phyloP scores from a whole-genome alignment of 225 moss, liverwort and hornwort species.

The Sphagnum contortum region DNA sequence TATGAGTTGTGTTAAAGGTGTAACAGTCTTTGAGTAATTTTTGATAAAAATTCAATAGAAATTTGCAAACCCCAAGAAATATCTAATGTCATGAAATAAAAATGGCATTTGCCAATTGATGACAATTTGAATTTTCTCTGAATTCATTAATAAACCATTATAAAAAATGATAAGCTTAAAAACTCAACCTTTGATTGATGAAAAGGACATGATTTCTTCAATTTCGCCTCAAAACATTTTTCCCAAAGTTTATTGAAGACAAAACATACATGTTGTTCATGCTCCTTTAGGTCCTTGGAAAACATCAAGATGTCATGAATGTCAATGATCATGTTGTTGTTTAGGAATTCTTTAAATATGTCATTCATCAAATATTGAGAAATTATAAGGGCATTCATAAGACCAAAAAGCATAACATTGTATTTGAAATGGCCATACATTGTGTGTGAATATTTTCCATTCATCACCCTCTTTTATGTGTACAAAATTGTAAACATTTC shows the following conservation, averaged over 20 bases:
- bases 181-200: not conserved
- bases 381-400: not conserved
- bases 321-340: conserved; percentile 1
- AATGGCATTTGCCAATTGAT: not conserved
- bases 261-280: not conserved
- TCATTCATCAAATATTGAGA: conserved; percentile 10
- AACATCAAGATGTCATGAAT: conserved; percentile 9
- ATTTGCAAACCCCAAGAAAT: too few relatives aligned
- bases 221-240: not conserved
- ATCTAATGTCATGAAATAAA: not conserved
- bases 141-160: conserved; percentile 5
- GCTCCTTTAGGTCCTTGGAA: conserved; percentile 1
- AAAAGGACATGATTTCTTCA: conserved; percentile 1
- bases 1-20: too few relatives aligned
- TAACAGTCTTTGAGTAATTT: too few relatives aligned
- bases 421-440: conserved; percentile 7
- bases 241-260: conserved; percentile 4
- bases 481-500: conserved; percentile 2
- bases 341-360: conserved; percentile 1
- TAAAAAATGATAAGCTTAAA: conserved; percentile 4
- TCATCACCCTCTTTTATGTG: not conserved
- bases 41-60: too few relatives aligned
- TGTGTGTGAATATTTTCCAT: conserved; percentile 6
- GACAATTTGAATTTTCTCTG: conserved; percentile 4
- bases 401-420: conserved; percentile 10